Evolutionary conservation across 73 alveolate genomes (phyloP), one percentile per base, ranked within the genome.

Genomic region (Stentor coeruleus): DNA sequence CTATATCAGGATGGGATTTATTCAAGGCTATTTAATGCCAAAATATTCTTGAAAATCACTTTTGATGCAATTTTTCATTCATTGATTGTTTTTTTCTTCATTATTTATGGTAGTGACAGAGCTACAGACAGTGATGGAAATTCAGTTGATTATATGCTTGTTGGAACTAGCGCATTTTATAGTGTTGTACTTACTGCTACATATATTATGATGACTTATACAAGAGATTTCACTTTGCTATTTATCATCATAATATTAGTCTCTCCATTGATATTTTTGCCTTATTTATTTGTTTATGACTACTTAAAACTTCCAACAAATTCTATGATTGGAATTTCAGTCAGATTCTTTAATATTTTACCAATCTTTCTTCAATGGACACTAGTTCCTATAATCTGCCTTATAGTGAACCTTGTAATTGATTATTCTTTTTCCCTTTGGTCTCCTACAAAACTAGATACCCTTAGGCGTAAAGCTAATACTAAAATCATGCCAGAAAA

Each of bases 1-100:
- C 28, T 75, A 28, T 75, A 75, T 33, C 26, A 15, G 0, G 83
- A 75, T 1, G 83, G 83, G 72, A 75, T 75, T 75, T 75, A 75
- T 2, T 75, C 83, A 0, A 75, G 28, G 33, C 0, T 0, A 36
- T 75, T 75, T 38, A 75, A 75, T 35, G 77, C 41, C 3, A 75
- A 75, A 37, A 75, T 75, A 37, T 75, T 75, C 39, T 14, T 75
- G 0, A 0, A 26, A 0, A 26, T 31, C 59, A 75, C 83, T 75
- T 36, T 75, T 37, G 38, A 40, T 37, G 83, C 83, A n/a, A 40
- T 75, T 20, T 31, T 20, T 31, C 41, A 75, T 14, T 26, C 59
- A 37, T 14, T 75, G 26, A 75, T 75, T n/a, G 38, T 35, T n/a
- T 75, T 75, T 75, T 20, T 36, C 84, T 38, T 75, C n/a, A 15